Base-by-base conservation (phyloP, 208 protist genomes). In the Borovskyia barvae region DNA sequence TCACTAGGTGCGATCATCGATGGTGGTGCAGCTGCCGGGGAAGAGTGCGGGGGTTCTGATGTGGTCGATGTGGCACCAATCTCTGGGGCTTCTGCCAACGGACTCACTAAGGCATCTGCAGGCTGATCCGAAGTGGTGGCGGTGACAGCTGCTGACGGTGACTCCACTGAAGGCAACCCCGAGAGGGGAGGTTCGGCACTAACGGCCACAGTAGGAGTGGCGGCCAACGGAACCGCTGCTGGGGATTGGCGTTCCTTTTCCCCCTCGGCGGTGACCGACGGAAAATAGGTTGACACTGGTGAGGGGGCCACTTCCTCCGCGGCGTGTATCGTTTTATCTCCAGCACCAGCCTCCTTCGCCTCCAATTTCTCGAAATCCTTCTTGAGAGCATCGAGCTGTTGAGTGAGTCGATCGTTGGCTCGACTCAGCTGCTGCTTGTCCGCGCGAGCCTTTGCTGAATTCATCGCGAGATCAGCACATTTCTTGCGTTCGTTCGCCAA, bases 401-500 rank as follows among this genome's bases (percentile, higher is more conserved):
- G 63, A 19, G 68, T 74, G 20, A 82, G 72, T 24, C 71, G 82
- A 25, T 91, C 82, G 53, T 88, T 90, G 22, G 54, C 61, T 50
- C 66, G 66, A 6, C 55, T 70, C 12, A 88, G 48, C 45, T 79
- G 63, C 52, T 76, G 58, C 58, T 85, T 64, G 53, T 90, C 77
- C 0, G 65, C 72, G 4, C 77, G 72, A 5, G 85, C 42, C 68
- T 90, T 88, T 1, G 80, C 79, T 15, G 72, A 52, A 50, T 49
- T 74, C 32, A 92, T 53, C 24, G 82, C 74, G 22, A 90, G 33
- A 30, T 92, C 82, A 15, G 84, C 80, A 30, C 66, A 75, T 30
- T 77, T 69, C 61, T 80, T 87, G 17, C 82, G 78, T 54, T 90
- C 82, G 30, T 56, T 83, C 25, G 72, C 67, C 20, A 94, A 56